Conservation (phyloP, 768 basidiomycete genomes). For the Naganishia friedmannii region DNA sequence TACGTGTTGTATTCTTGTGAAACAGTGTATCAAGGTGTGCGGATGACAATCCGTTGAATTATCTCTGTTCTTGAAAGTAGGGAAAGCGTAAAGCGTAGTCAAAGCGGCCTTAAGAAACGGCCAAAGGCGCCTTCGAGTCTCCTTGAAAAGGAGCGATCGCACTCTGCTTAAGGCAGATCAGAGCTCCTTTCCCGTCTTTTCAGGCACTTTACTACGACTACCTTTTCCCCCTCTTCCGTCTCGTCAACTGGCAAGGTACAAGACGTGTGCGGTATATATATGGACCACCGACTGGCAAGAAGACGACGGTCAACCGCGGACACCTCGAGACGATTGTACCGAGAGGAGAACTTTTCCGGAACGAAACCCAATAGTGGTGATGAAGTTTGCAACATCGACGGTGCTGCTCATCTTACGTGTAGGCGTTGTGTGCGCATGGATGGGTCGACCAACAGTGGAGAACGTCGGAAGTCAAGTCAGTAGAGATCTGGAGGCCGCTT, state of each 20-base stretch:
- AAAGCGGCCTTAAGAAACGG: background rate
- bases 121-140: background rate
- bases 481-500: background rate
- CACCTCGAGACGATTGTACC: background rate
- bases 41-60: no score
- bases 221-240: background rate
- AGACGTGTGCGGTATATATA: background rate
- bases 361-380: background rate
- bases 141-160: conserved; percentile 23
- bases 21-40: no score
- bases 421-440: background rate
- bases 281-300: background rate
- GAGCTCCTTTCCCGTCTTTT: conserved; percentile 2
- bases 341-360: background rate
- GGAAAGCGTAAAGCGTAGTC: no score
- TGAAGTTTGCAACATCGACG: background rate
- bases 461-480: background rate
- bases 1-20: no score
- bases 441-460: background rate
- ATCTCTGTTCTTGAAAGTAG: background rate
- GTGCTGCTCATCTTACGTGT: background rate
- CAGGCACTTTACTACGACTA: background rate
- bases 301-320: no score
- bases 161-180: background rate
- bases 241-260: conserved; percentile 4